Base-by-base conservation (phyloP, 2,329 filamentous ascomycete species). In the Geoglossum cookeanum region DNA sequence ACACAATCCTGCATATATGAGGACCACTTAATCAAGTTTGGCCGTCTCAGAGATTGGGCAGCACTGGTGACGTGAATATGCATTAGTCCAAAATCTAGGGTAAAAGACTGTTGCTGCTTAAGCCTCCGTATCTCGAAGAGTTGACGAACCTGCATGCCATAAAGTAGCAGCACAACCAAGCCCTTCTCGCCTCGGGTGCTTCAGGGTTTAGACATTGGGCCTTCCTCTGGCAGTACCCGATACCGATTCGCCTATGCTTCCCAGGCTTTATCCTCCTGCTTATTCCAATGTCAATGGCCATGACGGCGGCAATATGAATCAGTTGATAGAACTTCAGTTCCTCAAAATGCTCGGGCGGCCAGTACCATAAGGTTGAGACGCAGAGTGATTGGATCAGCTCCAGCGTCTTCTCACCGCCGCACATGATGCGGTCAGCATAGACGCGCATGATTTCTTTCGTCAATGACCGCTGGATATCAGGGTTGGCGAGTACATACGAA, bases 281-380 rank as follows among this genome's bases (percentile, higher is more conserved):
- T 5, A 94, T 77, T 0, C 88, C 88, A 37, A 94, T 77, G 63
- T 94, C 88, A 57, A 94, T 81, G 30, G 84, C 84, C 82, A 94
- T 87, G 63, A 87, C 78, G 53, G 83, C 83, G 1, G 85, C 84
- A 65, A 87, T 80, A 67, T 94, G 87, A 51, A 88, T 81, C 62
- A 92, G 77, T 71, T 91, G 86, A 70, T 92, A 94, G 67, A 92
- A 94, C 66, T 92, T 92, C 65, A 91, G 79, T 69, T 92, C 85
- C 64, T 94, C 87, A 59, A 86, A 86, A 63, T 85, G 78, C 62
- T 91, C 83, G 0, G 88, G 88, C 15, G 87, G 87, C 67, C 81
- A 82, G 67, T 94, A 94, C 86, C 88, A 94, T 22, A 89, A 78
- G n/a, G 83, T 80, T 5, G 80, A 75, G 3, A 94, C 73, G 58